Evolutionary conservation across 108 stramenopile genomes (phyloP).

Genomic region (Asterionellopsis glacialis): DNA sequence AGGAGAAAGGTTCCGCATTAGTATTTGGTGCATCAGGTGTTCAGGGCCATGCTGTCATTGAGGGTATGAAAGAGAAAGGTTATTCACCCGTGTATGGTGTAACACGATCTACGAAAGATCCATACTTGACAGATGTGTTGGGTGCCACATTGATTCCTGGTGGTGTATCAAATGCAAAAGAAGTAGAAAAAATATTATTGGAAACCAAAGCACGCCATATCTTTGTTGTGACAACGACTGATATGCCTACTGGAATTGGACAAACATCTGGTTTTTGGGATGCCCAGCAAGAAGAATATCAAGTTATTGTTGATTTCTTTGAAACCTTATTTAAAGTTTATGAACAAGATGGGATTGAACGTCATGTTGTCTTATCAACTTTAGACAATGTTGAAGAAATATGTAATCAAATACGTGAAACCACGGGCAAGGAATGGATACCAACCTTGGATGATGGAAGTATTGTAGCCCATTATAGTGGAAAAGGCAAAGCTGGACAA

Average conservation of each 20-base stretch:
- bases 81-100: conserved; percentile 48
- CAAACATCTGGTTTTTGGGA: conserved; percentile 25
- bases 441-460: conserved; percentile 56
- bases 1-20: conserved; percentile 21
- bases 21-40: conserved; percentile 57
- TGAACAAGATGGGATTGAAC: conserved; percentile 22
- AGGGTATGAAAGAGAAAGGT: conserved; percentile 36
- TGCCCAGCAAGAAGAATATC: conserved; percentile 39
- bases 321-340: conserved; percentile 30
- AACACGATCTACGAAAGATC: conserved; percentile 15
- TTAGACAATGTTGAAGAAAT: conserved; percentile 50
- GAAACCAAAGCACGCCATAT: conserved; percentile 29
- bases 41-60: conserved; percentile 45
- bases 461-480: conserved; percentile 53
- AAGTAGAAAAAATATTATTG: conserved; percentile 18
- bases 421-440: conserved; percentile 21
- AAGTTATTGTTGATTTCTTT: conserved; percentile 42
- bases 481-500: conserved; percentile 48
- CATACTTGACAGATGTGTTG: conserved; percentile 28
- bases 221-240: conserved; percentile 53
- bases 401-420: conserved; percentile 15
- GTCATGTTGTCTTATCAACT: conserved; percentile 47
- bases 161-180: conserved; percentile 15
- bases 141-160: conserved; percentile 12
- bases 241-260: conserved; percentile 28